Conservation (phyloP, 73 alveolate genomes). For the Paramecium sexaurelia region DNA sequence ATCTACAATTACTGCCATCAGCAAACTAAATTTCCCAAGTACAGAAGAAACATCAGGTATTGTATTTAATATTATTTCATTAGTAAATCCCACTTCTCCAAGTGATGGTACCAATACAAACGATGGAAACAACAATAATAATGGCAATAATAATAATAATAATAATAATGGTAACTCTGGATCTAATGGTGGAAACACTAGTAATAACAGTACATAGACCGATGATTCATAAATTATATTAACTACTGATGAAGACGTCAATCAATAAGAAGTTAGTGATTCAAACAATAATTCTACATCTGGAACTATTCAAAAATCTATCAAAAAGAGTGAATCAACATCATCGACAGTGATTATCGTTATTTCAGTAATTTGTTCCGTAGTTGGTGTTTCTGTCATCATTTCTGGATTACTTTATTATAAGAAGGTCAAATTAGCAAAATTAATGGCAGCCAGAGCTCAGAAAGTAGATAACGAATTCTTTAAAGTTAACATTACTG, state of each 20-base stretch:
- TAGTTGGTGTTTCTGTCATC: conserved; percentile 10
- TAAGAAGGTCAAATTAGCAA: conserved; percentile 18
- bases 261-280: not conserved
- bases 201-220: not conserved
- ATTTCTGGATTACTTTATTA: not conserved
- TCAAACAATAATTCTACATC: not conserved
- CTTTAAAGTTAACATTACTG: not conserved
- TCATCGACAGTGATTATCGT: not conserved
- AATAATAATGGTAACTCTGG: not conserved
- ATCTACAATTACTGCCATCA: not conserved
- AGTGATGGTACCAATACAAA: not conserved
- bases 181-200: not conserved
- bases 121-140: not conserved
- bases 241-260: not conserved
- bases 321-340: not conserved
- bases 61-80: not conserved
- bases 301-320: not conserved
- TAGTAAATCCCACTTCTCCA: no score
- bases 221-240: not conserved
- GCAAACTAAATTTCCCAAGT: not conserved
- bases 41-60: conserved; percentile 32
- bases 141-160: not conserved
- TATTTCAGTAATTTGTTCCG: conserved; percentile 18
- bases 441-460: not conserved
- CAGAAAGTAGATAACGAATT: conserved; percentile 24